These are phyloP conservation scores for Phytophthora citricola DNA, from an alignment of 352 stramenopile genomes.

Conservation along the genomic window DNA sequence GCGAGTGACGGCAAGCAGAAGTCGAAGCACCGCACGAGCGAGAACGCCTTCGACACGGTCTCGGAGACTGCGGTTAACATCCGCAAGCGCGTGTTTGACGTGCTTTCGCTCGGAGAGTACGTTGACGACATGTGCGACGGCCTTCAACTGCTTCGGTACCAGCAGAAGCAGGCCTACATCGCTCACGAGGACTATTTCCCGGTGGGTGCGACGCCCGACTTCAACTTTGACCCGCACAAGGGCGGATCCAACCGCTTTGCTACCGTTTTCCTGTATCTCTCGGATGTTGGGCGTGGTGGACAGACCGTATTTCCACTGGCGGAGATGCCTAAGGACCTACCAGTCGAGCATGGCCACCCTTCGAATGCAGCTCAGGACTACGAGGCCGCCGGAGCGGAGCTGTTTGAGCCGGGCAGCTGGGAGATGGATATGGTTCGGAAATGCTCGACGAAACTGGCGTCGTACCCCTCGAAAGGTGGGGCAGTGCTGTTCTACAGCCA, in stretches of 20 bases:
- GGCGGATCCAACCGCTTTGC: constrained; percentile 87
- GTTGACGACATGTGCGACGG: constrained; percentile 93
- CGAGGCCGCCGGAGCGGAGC: constrained; percentile 45
- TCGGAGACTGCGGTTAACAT: constrained; percentile 76
- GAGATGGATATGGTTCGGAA: constrained; percentile 82
- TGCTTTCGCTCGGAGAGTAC: constrained; percentile 92
- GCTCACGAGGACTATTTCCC: constrained; percentile 95
- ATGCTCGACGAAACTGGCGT: constrained; percentile 79
- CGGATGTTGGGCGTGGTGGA: constrained; percentile 75
- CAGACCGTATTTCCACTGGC: constrained; percentile 87
- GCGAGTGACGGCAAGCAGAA: constrained; percentile 61
- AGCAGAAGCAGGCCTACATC: constrained; percentile 95
- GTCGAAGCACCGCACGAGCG: constrained; percentile 80
- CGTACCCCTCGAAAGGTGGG: constrained; percentile 87
- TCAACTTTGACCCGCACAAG: constrained; percentile 78
- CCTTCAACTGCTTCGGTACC: constrained; percentile 96
- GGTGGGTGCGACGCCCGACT: constrained; percentile 51
- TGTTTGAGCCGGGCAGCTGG: constrained; percentile 75
- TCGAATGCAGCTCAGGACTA: constrained; percentile 47
- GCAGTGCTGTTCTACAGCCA: constrained; percentile 99
- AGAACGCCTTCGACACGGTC: constrained; percentile 90
- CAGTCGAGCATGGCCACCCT: constrained; percentile 62
- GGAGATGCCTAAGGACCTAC: constrained; percentile 75
- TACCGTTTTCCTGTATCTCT: constrained; percentile 87
- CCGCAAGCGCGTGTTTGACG: constrained; percentile 89